Conservation (phyloP, 805 yeast genomes). For the Kuraishia capsulata region DNA sequence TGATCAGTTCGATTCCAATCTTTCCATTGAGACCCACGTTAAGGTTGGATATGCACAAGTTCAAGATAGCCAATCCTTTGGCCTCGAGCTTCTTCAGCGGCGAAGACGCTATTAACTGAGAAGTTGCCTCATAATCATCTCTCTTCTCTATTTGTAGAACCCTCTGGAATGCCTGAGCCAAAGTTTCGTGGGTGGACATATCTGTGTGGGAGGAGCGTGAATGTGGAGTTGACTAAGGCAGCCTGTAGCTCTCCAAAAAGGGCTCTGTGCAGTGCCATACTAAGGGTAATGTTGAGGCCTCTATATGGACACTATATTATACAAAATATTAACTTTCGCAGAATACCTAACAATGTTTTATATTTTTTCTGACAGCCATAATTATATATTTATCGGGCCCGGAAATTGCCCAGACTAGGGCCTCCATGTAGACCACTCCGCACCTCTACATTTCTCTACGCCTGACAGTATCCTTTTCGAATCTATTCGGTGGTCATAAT, state of each 20-base stretch:
- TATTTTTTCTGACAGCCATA: not conserved
- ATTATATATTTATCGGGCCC: not conserved
- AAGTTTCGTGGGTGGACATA: slow-evolving; percentile 12
- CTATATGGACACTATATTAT: too few relatives aligned
- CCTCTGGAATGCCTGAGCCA: slow-evolving; percentile 24
- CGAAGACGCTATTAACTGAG: slow-evolving; percentile 30
- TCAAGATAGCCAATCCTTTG: slow-evolving; percentile 68
- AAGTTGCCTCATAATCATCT: slow-evolving; percentile 42
- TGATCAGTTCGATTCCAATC: slow-evolving; percentile 49
- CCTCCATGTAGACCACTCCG: too few relatives aligned
- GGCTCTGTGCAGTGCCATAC: too few relatives aligned
- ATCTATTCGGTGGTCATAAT: slow-evolving; percentile 1
- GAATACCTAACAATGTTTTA: not conserved
- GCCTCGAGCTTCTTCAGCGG: slow-evolving; percentile 60
- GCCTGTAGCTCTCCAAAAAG: too few relatives aligned
- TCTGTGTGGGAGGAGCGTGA: not conserved
- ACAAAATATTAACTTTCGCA: too few relatives aligned
- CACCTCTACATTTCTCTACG: not conserved
- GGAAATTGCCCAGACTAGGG: too few relatives aligned
- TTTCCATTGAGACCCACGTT: slow-evolving; percentile 79
- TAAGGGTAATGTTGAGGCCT: too few relatives aligned
- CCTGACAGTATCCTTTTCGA: not conserved
- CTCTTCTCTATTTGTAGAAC: slow-evolving; percentile 38
- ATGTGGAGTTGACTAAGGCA: too few relatives aligned
- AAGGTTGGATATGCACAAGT: slow-evolving; percentile 50